Evolutionary conservation across 2,329 filamentous ascomycete species (phyloP).

Genomic region (Verticillium zaregamsianum): DNA sequence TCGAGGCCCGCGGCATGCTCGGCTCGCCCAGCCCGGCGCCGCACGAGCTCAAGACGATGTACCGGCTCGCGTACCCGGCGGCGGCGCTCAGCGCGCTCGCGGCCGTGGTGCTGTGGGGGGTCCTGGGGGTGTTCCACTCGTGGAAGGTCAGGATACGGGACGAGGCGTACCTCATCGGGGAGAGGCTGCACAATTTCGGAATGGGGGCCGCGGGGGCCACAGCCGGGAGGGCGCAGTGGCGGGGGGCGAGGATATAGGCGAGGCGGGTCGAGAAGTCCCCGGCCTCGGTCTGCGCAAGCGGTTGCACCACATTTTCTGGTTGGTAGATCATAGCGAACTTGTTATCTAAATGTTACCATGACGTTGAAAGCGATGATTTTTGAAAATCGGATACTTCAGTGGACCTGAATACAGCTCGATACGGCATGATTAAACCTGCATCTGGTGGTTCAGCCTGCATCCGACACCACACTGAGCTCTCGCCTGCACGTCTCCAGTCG

Average conservation of each 20-base stretch:
- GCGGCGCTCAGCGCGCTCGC: conserved; percentile 38
- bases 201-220: conserved; percentile 32
- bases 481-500: no score
- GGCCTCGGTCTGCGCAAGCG: background rate
- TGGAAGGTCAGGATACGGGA: conserved; percentile 85
- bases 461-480: no score
- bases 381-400: no score
- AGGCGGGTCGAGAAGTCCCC: background rate
- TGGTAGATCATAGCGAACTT: background rate
- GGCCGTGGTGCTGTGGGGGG: conserved; percentile 43
- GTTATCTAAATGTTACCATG: background rate
- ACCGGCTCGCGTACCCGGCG: conserved; percentile 67
- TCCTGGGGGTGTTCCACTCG: conserved; percentile 59
- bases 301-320: background rate
- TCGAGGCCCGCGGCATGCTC: conserved; percentile 13
- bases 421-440: no score
- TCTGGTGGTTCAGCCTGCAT: no score
- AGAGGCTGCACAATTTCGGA: conserved; percentile 91
- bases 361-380: no score
- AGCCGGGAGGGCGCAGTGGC: conserved; percentile 29
- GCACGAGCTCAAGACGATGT: conserved; percentile 28
- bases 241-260: conserved; percentile 14
- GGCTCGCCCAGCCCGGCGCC: conserved; percentile 12
- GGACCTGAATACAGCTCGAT: no score
- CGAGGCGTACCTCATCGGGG: conserved; percentile 94